phyloP scores from a whole-genome alignment of 192 early-diverging fungal species.

The Backusella circina region DNA sequence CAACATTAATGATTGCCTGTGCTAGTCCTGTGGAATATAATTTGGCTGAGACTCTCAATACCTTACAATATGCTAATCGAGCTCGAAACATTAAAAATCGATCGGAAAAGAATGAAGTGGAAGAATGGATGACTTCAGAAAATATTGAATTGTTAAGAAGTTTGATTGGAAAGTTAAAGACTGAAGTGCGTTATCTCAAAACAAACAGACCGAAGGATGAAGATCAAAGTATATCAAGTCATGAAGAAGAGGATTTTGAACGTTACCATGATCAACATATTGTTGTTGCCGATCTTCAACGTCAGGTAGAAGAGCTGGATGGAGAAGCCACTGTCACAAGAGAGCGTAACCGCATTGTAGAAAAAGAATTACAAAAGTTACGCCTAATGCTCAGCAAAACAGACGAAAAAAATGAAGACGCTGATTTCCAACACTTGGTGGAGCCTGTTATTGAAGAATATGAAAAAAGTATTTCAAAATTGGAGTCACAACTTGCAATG shows the following conservation, averaged over 20 bases:
- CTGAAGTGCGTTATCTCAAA: slow-evolving; percentile 52
- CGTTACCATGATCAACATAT: slow-evolving; percentile 24
- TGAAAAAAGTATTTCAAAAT: slow-evolving; percentile 57
- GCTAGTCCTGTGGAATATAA: slow-evolving; percentile 82
- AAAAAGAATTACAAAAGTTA: slow-evolving; percentile 19
- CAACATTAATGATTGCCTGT: slow-evolving; percentile 93
- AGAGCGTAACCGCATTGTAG: slow-evolving; percentile 22
- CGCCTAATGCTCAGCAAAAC: neutral
- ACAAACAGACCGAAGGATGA: slow-evolving; percentile 2
- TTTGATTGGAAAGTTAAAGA: slow-evolving; percentile 59
- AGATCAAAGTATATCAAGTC: neutral
- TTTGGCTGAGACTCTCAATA: slow-evolving; percentile 89
- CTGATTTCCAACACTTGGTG: slow-evolving; percentile 49
- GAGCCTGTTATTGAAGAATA: slow-evolving; percentile 71
- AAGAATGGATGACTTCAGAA: slow-evolving; percentile 62
- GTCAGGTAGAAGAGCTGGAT: slow-evolving; percentile 33
- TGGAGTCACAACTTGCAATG: slow-evolving; percentile 59
- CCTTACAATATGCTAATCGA: slow-evolving; percentile 93
- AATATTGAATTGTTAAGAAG: slow-evolving; percentile 63
- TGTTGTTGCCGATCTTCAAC: slow-evolving; percentile 28
- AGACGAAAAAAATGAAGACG: slow-evolving; percentile 28
- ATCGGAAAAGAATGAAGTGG: slow-evolving; percentile 48
- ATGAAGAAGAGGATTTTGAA: slow-evolving; percentile 15
- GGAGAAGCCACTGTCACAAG: slow-evolving; percentile 24
- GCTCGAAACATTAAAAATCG: slow-evolving; percentile 83